Base-by-base conservation (phyloP, 495 filamentous ascomycete species). In the Penicillium goetzii region DNA sequence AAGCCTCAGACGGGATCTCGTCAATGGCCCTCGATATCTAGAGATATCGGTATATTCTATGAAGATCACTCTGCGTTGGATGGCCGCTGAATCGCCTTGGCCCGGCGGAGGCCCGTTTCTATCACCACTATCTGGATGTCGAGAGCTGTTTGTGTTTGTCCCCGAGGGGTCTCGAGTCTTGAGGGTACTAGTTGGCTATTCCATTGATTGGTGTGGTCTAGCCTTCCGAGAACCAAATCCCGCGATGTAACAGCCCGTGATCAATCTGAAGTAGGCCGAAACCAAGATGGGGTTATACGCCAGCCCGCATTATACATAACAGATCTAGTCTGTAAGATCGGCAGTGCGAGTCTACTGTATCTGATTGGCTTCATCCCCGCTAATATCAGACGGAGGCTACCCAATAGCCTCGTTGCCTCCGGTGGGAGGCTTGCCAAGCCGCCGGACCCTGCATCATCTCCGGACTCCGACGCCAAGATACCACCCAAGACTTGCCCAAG, bases 381-480 rank as follows among this genome's bases (percentile, higher is more conserved):
- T 30, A 51, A 51, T 28, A 51, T 51, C 47, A 51, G 47, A 51
- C 26, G 25, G 47, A 30, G 47, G 15, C 23, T 51, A n/a, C 25
- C 47, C 25, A 51, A 30, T 51, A 51, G 47, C 4, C 25, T 51
- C 47, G 41, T 49, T 21, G 7, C n/a, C 12, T 21, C n/a, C 56
- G 26, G 30, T 19, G 33, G 14, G 15, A 36, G 15, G 25, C 55
- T 52, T 54, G 67, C 67, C 67, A 69, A 69, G 64, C 41, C 59
- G 4, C 38, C 53, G 14, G 43, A 63, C 54, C 53, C 58, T 61
- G 60, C 40, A 52, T 51, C 50, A n/a, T 56, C 56, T 14, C 50
- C 60, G 67, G 67, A 69, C 60, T 70, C 68, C 68, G 65, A 56
- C 23, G 65, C 68, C 65, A 68, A 68, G 62, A 65, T 70, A 68